Evolutionary conservation across 106 monocot genomes (phyloP).

Genomic region (Allium fistulosum): DNA sequence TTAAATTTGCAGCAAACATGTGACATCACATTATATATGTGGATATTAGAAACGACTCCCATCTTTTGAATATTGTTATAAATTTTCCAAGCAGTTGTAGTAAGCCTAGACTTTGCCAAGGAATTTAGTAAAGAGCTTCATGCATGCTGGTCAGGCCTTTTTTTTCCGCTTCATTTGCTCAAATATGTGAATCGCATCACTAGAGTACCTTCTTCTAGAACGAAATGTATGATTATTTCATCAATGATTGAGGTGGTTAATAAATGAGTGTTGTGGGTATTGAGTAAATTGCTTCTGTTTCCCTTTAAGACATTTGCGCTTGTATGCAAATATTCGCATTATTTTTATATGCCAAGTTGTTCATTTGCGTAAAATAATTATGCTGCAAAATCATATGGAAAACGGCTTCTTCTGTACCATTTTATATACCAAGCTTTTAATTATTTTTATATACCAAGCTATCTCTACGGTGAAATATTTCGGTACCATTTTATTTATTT

Average conservation of each 20-base stretch:
- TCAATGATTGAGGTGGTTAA: conserved; percentile 39
- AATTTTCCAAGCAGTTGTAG: conserved; percentile 74
- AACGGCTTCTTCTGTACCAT: too few relatives aligned
- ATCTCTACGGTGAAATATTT: too few relatives aligned
- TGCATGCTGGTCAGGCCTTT: conserved; percentile 38
- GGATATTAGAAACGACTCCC: conserved; percentile 34
- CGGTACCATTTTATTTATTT: too few relatives aligned
- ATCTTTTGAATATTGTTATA: conserved; percentile 47
- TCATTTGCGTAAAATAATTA: neutral
- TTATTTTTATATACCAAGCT: too few relatives aligned
- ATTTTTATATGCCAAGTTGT: neutral
- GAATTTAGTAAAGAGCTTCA: conserved; percentile 56
- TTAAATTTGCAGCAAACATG: conserved; percentile 70
- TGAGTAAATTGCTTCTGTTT: conserved; percentile 27
- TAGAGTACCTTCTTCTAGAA: conserved; percentile 14
- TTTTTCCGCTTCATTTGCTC: conserved; percentile 33
- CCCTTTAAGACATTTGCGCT: conserved; percentile 50
- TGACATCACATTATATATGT: conserved; percentile 81
- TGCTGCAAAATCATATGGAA: too few relatives aligned
- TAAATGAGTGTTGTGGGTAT: conserved; percentile 3
- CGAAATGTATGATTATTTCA: conserved; percentile 43
- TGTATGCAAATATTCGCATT: conserved; percentile 19
- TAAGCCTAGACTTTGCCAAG: conserved; percentile 51
- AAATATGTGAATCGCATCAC: conserved; percentile 58
- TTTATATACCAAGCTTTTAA: too few relatives aligned